These are phyloP conservation scores for Venturia carpophila DNA, from an alignment of 2,329 filamentous ascomycete genomes.

Conservation along the genomic window DNA sequence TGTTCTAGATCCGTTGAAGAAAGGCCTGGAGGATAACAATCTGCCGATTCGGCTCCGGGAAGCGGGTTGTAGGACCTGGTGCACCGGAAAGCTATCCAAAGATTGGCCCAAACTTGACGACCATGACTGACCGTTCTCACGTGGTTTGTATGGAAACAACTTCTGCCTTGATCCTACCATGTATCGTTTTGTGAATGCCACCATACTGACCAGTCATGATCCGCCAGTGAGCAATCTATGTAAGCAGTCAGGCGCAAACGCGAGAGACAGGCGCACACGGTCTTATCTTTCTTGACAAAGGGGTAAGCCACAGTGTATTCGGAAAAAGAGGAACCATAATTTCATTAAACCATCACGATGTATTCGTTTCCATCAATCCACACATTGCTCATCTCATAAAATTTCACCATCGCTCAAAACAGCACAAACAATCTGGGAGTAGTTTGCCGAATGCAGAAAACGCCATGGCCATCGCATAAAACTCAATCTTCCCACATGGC, in stretches of 20 bases:
- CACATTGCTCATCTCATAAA: background rate
- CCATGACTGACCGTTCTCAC: conserved; percentile 36
- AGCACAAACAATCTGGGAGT: background rate
- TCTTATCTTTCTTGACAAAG: background rate
- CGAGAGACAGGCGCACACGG: background rate
- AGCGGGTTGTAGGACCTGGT: conserved; percentile 63
- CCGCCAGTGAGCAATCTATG: too few relatives aligned
- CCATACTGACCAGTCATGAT: too few relatives aligned
- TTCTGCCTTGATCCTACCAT: conserved; percentile 48
- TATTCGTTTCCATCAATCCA: background rate
- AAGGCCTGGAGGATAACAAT: conserved; percentile 59
- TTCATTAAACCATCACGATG: background rate
- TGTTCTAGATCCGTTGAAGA: conserved; percentile 59
- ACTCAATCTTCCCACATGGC: background rate
- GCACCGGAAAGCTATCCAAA: conserved; percentile 57
- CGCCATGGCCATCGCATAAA: background rate
- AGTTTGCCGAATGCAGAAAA: background rate
- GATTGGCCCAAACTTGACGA: conserved; percentile 43
- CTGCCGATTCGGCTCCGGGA: conserved; percentile 63
- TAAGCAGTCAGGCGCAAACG: background rate
- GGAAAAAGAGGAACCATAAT: background rate
- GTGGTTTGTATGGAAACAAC: conserved; percentile 27
- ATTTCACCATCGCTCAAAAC: background rate
- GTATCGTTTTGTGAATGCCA: too few relatives aligned
- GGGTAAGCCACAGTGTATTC: background rate